These are phyloP conservation scores for Yarrowia sp. DNA, from an alignment of 805 yeast species.

Conservation along the genomic window DNA sequence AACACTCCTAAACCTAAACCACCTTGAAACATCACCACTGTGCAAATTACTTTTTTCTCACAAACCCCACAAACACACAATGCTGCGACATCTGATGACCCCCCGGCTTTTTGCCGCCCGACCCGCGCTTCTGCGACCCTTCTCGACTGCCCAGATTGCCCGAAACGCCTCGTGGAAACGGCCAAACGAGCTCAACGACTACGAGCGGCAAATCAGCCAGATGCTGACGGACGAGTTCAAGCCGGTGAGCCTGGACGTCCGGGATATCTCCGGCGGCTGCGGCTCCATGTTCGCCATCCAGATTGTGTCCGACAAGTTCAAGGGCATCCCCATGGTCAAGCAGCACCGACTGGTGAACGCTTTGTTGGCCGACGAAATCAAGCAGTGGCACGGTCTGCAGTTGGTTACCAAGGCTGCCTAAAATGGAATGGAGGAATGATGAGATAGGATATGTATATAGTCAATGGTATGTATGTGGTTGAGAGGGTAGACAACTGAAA, in stretches of 20 bases:
- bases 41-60: constrained; percentile 8
- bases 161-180: constrained; percentile 37
- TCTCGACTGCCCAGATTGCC: constrained; percentile 25
- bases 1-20: constrained; percentile 16
- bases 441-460: constrained; percentile 33
- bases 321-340: constrained; percentile 82
- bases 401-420: constrained; percentile 67
- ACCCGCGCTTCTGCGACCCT: constrained; percentile 6
- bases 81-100: constrained; percentile 31
- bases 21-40: constrained; percentile 20
- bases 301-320: constrained; percentile 74
- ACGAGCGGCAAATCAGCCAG: constrained; percentile 68
- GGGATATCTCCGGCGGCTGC: constrained; percentile 93
- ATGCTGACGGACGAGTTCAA: constrained; percentile 61
- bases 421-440: too few species aligned
- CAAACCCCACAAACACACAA: constrained; percentile 3
- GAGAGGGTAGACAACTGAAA: too few species aligned
- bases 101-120: constrained; percentile 11
- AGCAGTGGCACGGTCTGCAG: constrained; percentile 95
- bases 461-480: background rate
- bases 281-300: constrained; percentile 96
- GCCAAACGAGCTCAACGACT: constrained; percentile 56
- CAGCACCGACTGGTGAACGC: constrained; percentile 92
- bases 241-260: constrained; percentile 71
- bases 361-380: constrained; percentile 80